A percentile compares a stretch with the other conserved stretches of the same genome.
These are phyloP conservation scores for Claviceps purpurea DNA, from an alignment of 2,329 filamentous ascomycete species.

Conservation along the genomic window DNA sequence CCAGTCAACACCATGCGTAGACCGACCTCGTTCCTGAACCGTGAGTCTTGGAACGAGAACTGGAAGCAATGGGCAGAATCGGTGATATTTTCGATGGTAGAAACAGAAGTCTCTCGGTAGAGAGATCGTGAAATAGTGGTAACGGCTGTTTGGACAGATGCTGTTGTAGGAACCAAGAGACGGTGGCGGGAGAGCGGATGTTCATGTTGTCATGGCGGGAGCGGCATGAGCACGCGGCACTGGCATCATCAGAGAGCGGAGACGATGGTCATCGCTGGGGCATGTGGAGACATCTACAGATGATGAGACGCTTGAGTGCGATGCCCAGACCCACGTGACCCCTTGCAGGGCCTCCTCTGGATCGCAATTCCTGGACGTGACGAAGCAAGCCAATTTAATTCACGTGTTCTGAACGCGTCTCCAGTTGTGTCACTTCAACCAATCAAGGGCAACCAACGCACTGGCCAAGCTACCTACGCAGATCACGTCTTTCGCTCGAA, in stretches of 20 bases:
- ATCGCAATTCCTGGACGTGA: not conserved
- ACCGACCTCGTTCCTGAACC: not conserved
- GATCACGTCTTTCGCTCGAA: not conserved
- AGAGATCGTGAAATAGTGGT: not conserved
- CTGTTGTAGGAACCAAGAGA: not conserved
- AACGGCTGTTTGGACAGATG: not conserved
- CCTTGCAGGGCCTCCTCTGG: not conserved
- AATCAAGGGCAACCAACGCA: not conserved
- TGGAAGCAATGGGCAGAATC: not conserved
- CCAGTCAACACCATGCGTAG: constrained; percentile 1
- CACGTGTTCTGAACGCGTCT: not conserved
- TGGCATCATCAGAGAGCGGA: not conserved
- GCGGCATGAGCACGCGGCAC: constrained; percentile 5
- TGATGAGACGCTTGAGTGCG: not conserved
- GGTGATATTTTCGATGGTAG: not conserved
- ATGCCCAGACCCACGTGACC: not conserved
- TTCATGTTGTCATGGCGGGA: constrained; percentile 10
- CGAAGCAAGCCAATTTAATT: constrained; percentile 4
- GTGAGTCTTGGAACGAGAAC: not conserved
- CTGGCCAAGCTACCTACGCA: not conserved
- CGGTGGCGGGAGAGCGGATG: not conserved
- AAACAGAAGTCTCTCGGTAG: not conserved
- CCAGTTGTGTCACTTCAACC: not conserved
- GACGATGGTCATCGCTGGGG: not conserved
- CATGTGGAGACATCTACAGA: not conserved